Base-by-base conservation (phyloP, 2,329 filamentous ascomycete species). In the Colletotrichum camelliae region DNA sequence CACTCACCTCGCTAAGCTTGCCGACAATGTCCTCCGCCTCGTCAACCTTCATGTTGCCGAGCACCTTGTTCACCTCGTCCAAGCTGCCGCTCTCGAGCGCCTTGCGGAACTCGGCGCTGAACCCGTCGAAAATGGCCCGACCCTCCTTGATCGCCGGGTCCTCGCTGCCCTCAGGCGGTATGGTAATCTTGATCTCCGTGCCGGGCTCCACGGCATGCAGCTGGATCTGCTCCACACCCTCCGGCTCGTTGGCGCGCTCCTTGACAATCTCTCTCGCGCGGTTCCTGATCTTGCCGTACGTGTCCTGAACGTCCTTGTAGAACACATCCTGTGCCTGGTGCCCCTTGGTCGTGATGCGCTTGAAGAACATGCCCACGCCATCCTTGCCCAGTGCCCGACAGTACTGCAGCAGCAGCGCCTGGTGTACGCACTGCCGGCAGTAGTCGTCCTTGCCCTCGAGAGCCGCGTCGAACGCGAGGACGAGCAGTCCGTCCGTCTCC, bases 161-260 rank as follows among this genome's bases (percentile, higher is more conserved):
- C 29, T 92, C 89, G 80, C 93, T 94, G 29, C 91, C 89, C 52
- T 89, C 88, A 1, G 94, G 88, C 15, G 97, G 96, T 52, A 98
- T 93, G 70, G 87, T 91, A 84, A 98, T 98, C 82, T 95, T 94
- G 83, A 99, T 98, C 77, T 94, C 93, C 4, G 96, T 98, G 64
- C 94, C 94, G 0, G 96, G 96, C 84, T 98, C 96, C 13, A 99
- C 96, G 16, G 97, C 96, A 83, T 99, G 97, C 62, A 99, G 90
- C 85, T 99, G 97, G 79, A 99, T 99, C 85, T 98, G 96, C 87
- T 99, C 97, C 12, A 98, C 94, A 24, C 94, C 95, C 75, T 87
- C 85, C 4, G 83, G 86, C 70, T 90, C 88, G 77, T 86, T 87
- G 18, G 88, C 88, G 76, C 88, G 84, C 84, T 92, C 86, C 21